Base-by-base conservation (phyloP, 164 flowering plant species). In the Piper betle region DNA sequence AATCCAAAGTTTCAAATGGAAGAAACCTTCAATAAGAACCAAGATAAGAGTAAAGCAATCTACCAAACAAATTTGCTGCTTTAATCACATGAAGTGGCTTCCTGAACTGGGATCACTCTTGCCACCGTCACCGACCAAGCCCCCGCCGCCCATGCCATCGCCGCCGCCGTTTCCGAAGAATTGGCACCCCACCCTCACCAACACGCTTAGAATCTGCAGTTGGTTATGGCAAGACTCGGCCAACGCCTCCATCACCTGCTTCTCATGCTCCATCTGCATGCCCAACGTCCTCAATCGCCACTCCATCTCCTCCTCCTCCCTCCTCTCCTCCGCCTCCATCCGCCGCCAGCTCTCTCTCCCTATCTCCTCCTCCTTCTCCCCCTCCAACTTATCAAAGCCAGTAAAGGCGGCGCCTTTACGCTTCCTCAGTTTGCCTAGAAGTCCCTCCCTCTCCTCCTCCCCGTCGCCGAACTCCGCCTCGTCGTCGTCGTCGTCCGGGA, bases 241-340 rank as follows among this genome's bases (percentile, higher is more conserved):
- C 11, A 84, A 84, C 82, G 86, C 71, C 69, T 82, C 88, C 86
- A 88, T 83, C 91, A 88, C 82, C 59, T 75, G 74, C 77, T 87
- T 87, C 81, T 91, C 94, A 62, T 91, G 97, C 63, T 91, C 93
- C 64, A 91, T 74, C 74, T 88, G 94, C 84, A 91, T 63, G 7
- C 58, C 72, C 65, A 84, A 58, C 81, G 84, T 80, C 73, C 79
- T 78, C 78, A 82, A 88, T 78, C 82, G 80, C 91, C 93, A 88
- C 63, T 79, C 85, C 94, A 88, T 81, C 78, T 91, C 89, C 66
- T 86, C 96, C 72, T 84, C 86, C 69, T 84, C 92, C 74, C 80
- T 78, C 75, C 73, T 83, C 81, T 85, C 92, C 75, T 87, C 88
- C 78, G 73, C 53, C 68, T 73, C 53, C 68, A 68, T 72, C 84